Evolutionary conservation across 805 yeast genomes (phyloP), one percentile per base, ranked within the genome.

Genomic region (Ogataea dorogensis): DNA sequence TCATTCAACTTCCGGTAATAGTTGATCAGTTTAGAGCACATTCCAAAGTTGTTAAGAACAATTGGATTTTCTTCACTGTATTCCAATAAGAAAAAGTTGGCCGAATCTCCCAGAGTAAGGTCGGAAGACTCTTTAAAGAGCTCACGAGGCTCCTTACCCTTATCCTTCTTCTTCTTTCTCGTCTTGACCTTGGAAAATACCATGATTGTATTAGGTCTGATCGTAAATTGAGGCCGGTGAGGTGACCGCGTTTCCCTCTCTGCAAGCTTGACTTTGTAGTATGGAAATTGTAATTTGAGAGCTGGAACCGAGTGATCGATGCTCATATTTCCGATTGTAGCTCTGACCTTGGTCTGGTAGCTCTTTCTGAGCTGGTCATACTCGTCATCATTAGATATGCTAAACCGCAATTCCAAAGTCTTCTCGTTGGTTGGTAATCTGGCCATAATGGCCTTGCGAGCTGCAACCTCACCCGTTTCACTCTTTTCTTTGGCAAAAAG

Each of bases 251-350:
- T 67, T 48, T 83, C 85, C 5, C 72, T 71, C 47, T 79, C 78
- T 5, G 82, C 65, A 22, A 87, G 63, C 43, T 70, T 76, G 18
- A 89, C 96, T 53, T 83, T 86, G 63, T 87, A 93, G 61, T 77
- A 88, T 2, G 98, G 98, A 0, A 88, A 75, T 63, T 93, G 98
- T 31, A 93, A 67, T 32, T 93, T 71, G 17, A 78, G 54, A 0
- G 98, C 97, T 1, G 96, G 95, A 50, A 79, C 71, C 0, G 97
- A 77, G 59, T 93, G 98, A 53, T 93, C 98, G 44, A 93, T 88
- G 33, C 77, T 81, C 44, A 93, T 69, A 48, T 91, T 86, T 28
- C 97, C 95, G 51, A 93, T 79, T 5, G 95, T 94, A 2, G 96
- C 79, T 58, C 98, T 79, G 23, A 91, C 86, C 66, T 86, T 91